These are phyloP conservation scores for Prunus armeniaca DNA, from an alignment of 306 rosid genomes.

Conservation along the genomic window DNA sequence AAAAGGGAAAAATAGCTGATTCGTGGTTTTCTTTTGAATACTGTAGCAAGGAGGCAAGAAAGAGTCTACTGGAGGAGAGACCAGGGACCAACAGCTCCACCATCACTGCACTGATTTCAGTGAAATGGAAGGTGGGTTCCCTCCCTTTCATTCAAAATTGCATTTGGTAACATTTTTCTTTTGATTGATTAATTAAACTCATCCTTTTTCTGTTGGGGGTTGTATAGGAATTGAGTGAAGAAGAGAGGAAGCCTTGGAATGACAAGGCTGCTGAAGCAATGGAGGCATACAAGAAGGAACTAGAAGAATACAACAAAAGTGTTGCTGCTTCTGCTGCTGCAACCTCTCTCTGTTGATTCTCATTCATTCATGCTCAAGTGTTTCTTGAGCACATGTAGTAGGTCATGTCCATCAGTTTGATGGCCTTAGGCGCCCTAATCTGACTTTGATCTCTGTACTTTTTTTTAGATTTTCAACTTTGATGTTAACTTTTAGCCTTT, in stretches of 20 bases:
- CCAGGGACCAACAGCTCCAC: slow-evolving; percentile 49
- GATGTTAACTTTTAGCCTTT: background rate
- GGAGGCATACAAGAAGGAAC: slow-evolving; percentile 76
- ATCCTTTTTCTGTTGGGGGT: background rate
- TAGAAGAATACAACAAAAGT: slow-evolving; percentile 66
- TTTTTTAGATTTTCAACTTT: background rate
- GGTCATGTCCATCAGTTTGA: slow-evolving; percentile 7
- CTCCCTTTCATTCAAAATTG: background rate
- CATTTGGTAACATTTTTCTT: background rate
- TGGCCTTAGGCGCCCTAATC: background rate
- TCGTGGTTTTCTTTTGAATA: background rate
- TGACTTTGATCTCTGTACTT: background rate
- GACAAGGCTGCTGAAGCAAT: slow-evolving; percentile 74
- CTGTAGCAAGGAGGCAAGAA: slow-evolving; percentile 77
- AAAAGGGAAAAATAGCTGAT: background rate
- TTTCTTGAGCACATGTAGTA: slow-evolving; percentile 32
- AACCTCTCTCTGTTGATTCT: background rate
- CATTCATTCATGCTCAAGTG: slow-evolving; percentile 35
- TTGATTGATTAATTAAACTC: background rate
- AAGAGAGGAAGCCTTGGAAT: slow-evolving; percentile 62
- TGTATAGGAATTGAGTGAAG: slow-evolving; percentile 73
- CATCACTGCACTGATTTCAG: slow-evolving; percentile 58
- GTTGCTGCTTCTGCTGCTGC: slow-evolving; percentile 22
- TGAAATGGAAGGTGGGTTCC: slow-evolving; percentile 71
- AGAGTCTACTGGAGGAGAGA: slow-evolving; percentile 51